Evolutionary conservation across 306 rosid species (phyloP).

Genomic region (Castanea mollissima): DNA sequence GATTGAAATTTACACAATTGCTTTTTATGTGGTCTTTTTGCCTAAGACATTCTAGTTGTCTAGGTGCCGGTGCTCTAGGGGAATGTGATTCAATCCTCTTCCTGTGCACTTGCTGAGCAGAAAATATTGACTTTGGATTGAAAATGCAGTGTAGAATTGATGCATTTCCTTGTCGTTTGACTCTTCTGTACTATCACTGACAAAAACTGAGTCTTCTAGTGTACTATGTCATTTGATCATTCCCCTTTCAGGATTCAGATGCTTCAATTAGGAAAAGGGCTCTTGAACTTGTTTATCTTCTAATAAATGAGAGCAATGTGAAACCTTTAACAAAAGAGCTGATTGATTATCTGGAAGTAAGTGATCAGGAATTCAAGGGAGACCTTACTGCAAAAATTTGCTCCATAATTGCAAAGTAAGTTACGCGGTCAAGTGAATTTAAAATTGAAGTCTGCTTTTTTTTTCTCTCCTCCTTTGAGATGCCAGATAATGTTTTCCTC

Average conservation of each 20-base stretch:
- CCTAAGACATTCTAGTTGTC: not conserved
- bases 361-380: conserved; percentile 83
- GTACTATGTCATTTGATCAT: conserved; percentile 19
- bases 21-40: not conserved
- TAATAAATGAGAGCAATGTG: conserved; percentile 85
- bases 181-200: conserved; percentile 2
- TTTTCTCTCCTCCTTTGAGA: not conserved
- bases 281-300: conserved; percentile 89
- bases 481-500: not conserved
- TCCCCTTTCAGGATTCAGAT: conserved; percentile 77
- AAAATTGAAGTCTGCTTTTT: not conserved
- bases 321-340: conserved; percentile 88
- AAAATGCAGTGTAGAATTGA: not conserved
- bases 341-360: conserved; percentile 80
- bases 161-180: conserved; percentile 11
- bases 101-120: not conserved
- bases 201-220: not conserved
- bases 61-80: not conserved
- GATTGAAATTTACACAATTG: not conserved
- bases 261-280: conserved; percentile 97
- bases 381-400: conserved; percentile 96
- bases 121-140: not conserved
- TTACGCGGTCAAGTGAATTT: conserved; percentile 6
- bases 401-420: conserved; percentile 91
- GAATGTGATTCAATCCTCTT: not conserved